Evolutionary conservation across 257 asterid species (phyloP).

Genomic region (Ballota nigra): DNA sequence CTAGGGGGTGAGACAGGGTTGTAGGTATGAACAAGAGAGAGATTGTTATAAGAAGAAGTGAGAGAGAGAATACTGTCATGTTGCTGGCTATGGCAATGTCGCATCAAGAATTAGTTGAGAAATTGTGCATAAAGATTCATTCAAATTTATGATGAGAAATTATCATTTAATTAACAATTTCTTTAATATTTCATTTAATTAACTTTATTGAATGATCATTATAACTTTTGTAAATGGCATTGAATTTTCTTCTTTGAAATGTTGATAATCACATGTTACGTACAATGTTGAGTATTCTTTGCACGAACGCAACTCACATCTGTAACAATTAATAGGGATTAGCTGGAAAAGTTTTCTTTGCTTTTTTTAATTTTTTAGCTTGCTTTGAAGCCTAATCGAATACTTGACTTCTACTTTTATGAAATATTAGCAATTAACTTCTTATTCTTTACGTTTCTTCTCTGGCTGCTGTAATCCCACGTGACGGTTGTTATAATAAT

Average conservation of each 20-base stretch:
- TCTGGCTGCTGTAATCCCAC: not conserved
- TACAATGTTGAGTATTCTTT: conserved; percentile 16
- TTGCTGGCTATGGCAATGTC: conserved; percentile 16
- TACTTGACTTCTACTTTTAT: conserved; percentile 30
- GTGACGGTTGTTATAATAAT: not conserved
- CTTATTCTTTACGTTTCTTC: conserved; percentile 20
- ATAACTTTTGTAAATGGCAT: not conserved
- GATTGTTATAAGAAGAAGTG: conserved; percentile 19
- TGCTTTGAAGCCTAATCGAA: conserved; percentile 39
- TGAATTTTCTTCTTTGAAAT: conserved; percentile 14
- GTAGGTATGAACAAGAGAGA: conserved; percentile 10
- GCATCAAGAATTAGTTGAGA: conserved; percentile 23
- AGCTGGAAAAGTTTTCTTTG: conserved; percentile 17
- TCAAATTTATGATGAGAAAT: not conserved
- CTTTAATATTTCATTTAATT: not conserved
- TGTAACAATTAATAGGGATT: conserved; percentile 19
- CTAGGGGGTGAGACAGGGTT: conserved; percentile 53
- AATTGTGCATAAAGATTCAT: conserved; percentile 15
- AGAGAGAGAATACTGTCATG: conserved; percentile 24
- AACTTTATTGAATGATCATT: conserved; percentile 2
- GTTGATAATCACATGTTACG: conserved; percentile 23
- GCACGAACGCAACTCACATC: conserved; percentile 12
- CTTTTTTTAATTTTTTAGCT: conserved; percentile 24
- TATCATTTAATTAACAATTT: not conserved
- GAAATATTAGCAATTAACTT: not conserved